phyloP scores from a whole-genome alignment of 2,329 filamentous ascomycete genomes.

The Lecanosticta acicola region DNA sequence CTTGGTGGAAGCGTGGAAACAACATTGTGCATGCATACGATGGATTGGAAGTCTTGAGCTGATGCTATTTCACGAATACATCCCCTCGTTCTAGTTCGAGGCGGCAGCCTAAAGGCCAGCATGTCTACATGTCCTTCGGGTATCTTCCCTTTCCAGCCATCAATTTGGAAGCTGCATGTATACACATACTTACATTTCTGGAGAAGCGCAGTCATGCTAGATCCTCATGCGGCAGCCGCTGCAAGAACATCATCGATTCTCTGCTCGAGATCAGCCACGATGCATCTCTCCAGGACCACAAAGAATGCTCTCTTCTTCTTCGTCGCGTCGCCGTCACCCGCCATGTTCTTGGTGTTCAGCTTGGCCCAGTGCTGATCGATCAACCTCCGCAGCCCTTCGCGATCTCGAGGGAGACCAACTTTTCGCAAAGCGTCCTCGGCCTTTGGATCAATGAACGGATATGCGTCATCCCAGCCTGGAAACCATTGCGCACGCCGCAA shows the following conservation, averaged over 20 bases:
- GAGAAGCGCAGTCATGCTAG: no score
- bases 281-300: slow-evolving; percentile 35
- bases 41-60: no score
- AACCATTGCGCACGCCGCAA: slow-evolving; percentile 38
- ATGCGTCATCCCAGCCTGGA: slow-evolving; percentile 32
- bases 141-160: no score
- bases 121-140: no score
- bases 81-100: no score
- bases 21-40: no score
- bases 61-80: no score
- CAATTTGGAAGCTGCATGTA: no score
- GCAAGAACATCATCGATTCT: slow-evolving; percentile 20
- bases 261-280: slow-evolving; percentile 36
- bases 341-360: slow-evolving; percentile 28
- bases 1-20: no score
- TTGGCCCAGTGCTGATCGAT: slow-evolving; percentile 35
- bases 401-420: slow-evolving; percentile 34
- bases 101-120: no score
- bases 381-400: slow-evolving; percentile 30
- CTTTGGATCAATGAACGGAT: slow-evolving; percentile 37
- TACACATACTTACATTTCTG: no score
- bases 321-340: slow-evolving; percentile 31
- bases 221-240: slow-evolving; percentile 2
- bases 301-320: slow-evolving; percentile 39
- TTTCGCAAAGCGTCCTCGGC: slow-evolving; percentile 33